phyloP scores from a whole-genome alignment of 306 rosid genomes.

The Cucurbita ficifolia region DNA sequence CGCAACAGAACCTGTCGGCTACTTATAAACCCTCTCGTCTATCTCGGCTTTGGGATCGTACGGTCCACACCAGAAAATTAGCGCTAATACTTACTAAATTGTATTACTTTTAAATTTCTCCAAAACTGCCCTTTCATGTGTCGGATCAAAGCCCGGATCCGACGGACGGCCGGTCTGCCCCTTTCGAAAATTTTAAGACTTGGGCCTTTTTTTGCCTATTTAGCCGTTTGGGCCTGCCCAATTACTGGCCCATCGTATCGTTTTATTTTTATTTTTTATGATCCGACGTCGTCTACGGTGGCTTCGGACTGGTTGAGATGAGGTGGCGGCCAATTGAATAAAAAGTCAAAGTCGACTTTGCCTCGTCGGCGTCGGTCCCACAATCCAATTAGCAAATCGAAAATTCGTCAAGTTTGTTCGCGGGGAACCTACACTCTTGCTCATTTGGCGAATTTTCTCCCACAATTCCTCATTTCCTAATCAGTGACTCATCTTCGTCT shows the following conservation, averaged over 20 bases:
- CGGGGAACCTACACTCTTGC: neutral
- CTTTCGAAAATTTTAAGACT: neutral
- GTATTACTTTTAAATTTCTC: too few species aligned
- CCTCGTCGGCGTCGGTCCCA: neutral
- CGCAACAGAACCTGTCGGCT: slow-evolving; percentile 28
- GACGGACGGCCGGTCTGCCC: neutral
- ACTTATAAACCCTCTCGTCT: neutral
- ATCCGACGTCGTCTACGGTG: neutral
- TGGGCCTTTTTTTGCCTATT: neutral
- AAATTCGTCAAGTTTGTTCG: neutral
- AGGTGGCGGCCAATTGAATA: neutral
- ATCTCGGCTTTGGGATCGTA: slow-evolving; percentile 14
- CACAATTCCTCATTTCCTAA: neutral
- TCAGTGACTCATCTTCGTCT: neutral
- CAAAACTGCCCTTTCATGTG: neutral
- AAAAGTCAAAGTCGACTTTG: neutral
- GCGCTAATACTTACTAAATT: too few species aligned
- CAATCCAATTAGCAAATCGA: neutral
- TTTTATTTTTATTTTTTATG: neutral
- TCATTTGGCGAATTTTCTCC: neutral
- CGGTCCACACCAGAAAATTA: slow-evolving; percentile 12
- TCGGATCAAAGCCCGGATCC: neutral
- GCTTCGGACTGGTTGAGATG: neutral
- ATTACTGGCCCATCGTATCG: neutral
- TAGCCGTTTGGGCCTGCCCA: neutral